Evolutionary conservation across 495 filamentous ascomycete species (phyloP).

Genomic region (Xylaria scruposa): DNA sequence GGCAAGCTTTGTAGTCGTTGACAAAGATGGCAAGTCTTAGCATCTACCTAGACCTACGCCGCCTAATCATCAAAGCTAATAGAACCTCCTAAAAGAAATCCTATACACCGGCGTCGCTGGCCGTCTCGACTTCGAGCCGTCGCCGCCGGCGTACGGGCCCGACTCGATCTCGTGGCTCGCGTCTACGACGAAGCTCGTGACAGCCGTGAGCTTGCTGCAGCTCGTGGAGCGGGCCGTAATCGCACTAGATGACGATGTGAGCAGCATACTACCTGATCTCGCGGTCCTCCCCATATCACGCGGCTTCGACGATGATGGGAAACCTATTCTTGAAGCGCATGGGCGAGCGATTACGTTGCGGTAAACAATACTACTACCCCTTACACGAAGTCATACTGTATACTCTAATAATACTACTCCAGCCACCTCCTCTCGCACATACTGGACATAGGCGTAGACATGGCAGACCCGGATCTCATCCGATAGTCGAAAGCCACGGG

Average conservation of each 20-base stretch:
- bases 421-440: conserved; percentile 46
- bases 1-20: conserved; percentile 9
- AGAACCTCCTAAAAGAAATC: not conserved
- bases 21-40: not conserved
- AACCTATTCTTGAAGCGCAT: conserved; percentile 32
- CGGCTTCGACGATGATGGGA: conserved; percentile 36
- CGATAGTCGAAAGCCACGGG: conserved; percentile 12
- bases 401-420: not conserved
- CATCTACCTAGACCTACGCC: not conserved
- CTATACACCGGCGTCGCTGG: conserved; percentile 5
- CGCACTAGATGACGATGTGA: conserved; percentile 44
- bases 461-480: conserved; percentile 35
- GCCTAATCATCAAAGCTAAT: not conserved
- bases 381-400: too few relatives aligned
- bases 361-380: too few relatives aligned
- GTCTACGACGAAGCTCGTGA: conserved; percentile 48
- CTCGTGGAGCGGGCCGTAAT: conserved; percentile 46
- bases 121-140: conserved; percentile 6
- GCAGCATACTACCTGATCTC: conserved; percentile 41
- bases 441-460: conserved; percentile 41
- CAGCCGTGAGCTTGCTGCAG: conserved; percentile 42
- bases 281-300: conserved; percentile 37
- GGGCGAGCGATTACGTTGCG: conserved; percentile 40
- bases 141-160: conserved; percentile 25
- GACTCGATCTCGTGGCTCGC: conserved; percentile 41